These are phyloP conservation scores for Fusarium sororula DNA, from an alignment of 2,329 filamentous ascomycete species.

Conservation along the genomic window DNA sequence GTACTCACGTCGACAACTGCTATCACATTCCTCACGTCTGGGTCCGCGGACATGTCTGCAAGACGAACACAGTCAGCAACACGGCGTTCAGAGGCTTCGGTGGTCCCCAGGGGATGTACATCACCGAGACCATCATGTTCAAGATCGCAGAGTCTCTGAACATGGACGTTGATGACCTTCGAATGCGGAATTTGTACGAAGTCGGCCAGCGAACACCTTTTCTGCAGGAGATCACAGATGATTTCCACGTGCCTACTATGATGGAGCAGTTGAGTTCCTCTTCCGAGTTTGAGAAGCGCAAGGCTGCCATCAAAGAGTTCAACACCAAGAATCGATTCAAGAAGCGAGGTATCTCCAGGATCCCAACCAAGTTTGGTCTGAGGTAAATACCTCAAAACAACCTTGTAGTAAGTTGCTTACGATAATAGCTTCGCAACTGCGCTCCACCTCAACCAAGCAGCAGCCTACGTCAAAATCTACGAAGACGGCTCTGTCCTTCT, in stretches of 20 bases:
- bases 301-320: not conserved
- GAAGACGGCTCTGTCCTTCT: not conserved
- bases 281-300: not conserved
- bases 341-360: not conserved
- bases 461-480: not conserved
- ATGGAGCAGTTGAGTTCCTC: not conserved
- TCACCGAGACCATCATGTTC: not conserved
- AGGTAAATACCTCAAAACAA: too few relatives aligned
- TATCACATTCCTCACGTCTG: not conserved
- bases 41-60: not conserved
- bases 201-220: not conserved
- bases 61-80: not conserved
- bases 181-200: not conserved
- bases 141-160: not conserved
- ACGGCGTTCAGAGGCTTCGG: not conserved
- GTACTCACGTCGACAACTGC: not conserved
- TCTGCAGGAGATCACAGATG: not conserved
- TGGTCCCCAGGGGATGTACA: not conserved
- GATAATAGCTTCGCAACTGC: not conserved
- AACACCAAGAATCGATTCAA: not conserved
- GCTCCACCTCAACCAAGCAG: not conserved
- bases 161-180: not conserved
- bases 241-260: not conserved
- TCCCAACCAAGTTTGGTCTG: not conserved
- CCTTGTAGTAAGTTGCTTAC: too few relatives aligned